Evolutionary conservation across 441 rosid genomes (phyloP).

Genomic region (Arabidopsis lyrata): DNA sequence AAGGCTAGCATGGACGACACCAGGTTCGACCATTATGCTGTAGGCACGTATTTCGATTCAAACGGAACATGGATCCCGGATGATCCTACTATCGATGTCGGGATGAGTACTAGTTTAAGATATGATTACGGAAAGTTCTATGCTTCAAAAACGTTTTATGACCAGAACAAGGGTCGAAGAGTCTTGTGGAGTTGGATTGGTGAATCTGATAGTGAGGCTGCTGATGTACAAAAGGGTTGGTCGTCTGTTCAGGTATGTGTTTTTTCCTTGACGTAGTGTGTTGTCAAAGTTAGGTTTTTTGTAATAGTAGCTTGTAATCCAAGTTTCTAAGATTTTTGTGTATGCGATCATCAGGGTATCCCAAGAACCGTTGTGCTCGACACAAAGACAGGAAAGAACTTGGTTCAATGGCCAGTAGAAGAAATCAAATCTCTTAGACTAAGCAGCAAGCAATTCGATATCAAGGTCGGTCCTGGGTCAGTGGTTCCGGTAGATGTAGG

Average conservation of each 20-base stretch:
- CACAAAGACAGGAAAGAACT: constrained; percentile 67
- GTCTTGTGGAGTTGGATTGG: constrained; percentile 93
- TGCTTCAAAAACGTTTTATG: constrained; percentile 93
- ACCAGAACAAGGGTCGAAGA: constrained; percentile 68
- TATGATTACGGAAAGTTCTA: constrained; percentile 91
- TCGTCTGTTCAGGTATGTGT: constrained; percentile 82
- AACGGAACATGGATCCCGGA: constrained; percentile 75
- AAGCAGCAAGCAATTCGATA: constrained; percentile 53
- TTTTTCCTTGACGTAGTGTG: not conserved
- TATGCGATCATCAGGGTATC: constrained; percentile 52
- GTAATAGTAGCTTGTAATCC: not conserved
- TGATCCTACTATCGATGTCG: constrained; percentile 73
- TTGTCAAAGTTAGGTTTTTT: not conserved
- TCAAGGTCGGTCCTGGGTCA: constrained; percentile 64
- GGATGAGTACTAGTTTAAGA: constrained; percentile 66
- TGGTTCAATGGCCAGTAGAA: constrained; percentile 93
- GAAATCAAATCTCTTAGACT: constrained; percentile 80
- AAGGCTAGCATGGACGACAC: constrained; percentile 88
- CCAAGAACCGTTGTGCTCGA: constrained; percentile 84
- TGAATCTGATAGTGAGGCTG: constrained; percentile 80
- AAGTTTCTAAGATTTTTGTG: not conserved
- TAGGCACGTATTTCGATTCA: constrained; percentile 77
- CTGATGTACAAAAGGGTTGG: constrained; percentile 93
- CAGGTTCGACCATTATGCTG: constrained; percentile 79
- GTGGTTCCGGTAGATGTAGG: constrained; percentile 67